Evolutionary conservation across 805 yeast species (phyloP).

Genomic region (Kluyveromyces aestuarii): DNA sequence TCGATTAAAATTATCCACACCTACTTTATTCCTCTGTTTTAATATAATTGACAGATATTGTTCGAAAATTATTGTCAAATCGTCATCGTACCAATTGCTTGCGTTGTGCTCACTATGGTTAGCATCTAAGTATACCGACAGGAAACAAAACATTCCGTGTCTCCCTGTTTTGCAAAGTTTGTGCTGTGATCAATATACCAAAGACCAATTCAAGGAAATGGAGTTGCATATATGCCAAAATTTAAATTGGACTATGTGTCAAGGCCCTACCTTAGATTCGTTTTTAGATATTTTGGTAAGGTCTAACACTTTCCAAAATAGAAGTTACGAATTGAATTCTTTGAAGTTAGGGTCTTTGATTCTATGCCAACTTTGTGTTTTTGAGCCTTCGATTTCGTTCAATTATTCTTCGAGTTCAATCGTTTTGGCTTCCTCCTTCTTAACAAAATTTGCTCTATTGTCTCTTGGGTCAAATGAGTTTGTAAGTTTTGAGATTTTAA

Average conservation of each 20-base stretch:
- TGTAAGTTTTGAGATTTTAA: not conserved
- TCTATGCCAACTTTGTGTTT: slow-evolving; percentile 58
- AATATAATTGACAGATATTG: slow-evolving; percentile 80
- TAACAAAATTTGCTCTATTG: slow-evolving; percentile 1
- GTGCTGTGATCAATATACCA: slow-evolving; percentile 51
- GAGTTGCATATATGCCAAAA: slow-evolving; percentile 58
- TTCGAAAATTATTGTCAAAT: slow-evolving; percentile 67
- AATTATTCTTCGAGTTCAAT: slow-evolving; percentile 37
- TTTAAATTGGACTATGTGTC: slow-evolving; percentile 53
- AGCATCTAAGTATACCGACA: slow-evolving; percentile 68
- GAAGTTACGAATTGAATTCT: slow-evolving; percentile 19
- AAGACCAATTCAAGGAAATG: slow-evolving; percentile 51
- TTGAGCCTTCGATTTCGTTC: slow-evolving; percentile 49
- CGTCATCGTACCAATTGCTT: slow-evolving; percentile 76
- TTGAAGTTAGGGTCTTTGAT: slow-evolving; percentile 49
- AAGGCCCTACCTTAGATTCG: slow-evolving; percentile 50
- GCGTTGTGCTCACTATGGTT: slow-evolving; percentile 88
- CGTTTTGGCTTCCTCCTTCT: slow-evolving; percentile 21
- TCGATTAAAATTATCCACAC: slow-evolving; percentile 51
- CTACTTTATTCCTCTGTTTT: slow-evolving; percentile 58
- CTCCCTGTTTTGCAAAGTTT: slow-evolving; percentile 43
- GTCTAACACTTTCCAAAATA: slow-evolving; percentile 6
- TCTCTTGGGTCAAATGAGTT: not conserved
- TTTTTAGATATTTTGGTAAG: slow-evolving; percentile 48
- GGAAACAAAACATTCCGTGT: slow-evolving; percentile 53